Base-by-base conservation (phyloP, 352 stramenopile species). In the Phytopythium vexans region DNA sequence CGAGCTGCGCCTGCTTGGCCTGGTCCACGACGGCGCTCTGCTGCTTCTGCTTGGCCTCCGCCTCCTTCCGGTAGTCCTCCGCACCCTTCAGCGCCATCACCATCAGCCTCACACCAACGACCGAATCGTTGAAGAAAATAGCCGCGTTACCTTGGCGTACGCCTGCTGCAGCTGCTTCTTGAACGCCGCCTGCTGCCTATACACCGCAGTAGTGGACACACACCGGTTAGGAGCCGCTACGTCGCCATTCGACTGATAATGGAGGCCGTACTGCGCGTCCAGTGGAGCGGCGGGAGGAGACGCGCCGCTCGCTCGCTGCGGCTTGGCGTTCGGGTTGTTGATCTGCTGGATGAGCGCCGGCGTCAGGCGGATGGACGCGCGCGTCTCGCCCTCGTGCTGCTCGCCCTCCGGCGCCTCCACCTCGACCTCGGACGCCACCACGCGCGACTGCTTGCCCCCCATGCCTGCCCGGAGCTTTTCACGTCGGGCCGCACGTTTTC, bases 161-260 rank as follows among this genome's bases (percentile, higher is more conserved):
- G 83, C 83, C 54, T 88, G 60, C 66, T 88, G 80, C 49, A 89
- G 52, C 56, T 89, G 77, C 64, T 89, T 82, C 57, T 93, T 88
- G 27, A 88, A 61, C 40, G 60, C 60, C 16, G 54, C 68, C n/a
- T 89, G 67, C 57, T 87, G 74, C 35, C 81, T 91, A 16, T 11
- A 40, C 21, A 54, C 1, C 12, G 15, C 4, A 46, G 10, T 40
- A 14, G 50, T 0, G 36, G 31, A 61, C 34, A 47, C 37, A 61
- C 7, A 42, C 0, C n/a, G 43, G 12, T 10, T 8, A 51, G 11
- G 40, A 48, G 11, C 15, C 39, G 1, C 14, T 11, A 5, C 36
- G 4, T 36, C n/a, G 38, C 5, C 6, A 41, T 45, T 3, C 4
- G 27, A 53, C 33, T 32, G 41, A 37, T 15, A 58, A 10, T 14